Percentiles rank a stretch among this genome's conserved stretches.
phyloP scores from a whole-genome alignment of 73 alveolate species.

The Loxodes magnus region DNA sequence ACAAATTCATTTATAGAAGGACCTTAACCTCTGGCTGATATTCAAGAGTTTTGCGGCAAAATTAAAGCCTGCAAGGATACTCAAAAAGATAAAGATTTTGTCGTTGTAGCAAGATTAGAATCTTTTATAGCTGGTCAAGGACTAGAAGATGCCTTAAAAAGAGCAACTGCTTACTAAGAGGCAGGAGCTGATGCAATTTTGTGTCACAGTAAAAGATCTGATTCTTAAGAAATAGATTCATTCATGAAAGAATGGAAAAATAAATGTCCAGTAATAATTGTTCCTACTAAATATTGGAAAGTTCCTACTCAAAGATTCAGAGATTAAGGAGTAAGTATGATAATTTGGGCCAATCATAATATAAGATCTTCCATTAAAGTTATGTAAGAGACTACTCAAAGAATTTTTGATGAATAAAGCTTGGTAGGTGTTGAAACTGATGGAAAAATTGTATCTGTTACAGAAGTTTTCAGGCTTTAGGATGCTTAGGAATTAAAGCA shows the following conservation, averaged over 20 bases:
- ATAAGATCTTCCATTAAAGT: constrained; percentile 61
- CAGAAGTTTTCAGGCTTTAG: constrained; percentile 50
- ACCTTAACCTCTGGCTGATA: constrained; percentile 57
- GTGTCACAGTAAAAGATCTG: constrained; percentile 54
- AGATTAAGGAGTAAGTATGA: constrained; percentile 61
- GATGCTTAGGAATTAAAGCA: constrained; percentile 32
- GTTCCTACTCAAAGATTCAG: constrained; percentile 57
- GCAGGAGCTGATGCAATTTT: constrained; percentile 91
- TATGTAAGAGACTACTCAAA: constrained; percentile 48
- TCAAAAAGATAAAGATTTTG: constrained; percentile 51
- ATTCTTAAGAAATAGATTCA: constrained; percentile 60
- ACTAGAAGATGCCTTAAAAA: constrained; percentile 64
- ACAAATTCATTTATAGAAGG: constrained; percentile 69
- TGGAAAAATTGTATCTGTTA: constrained; percentile 25
- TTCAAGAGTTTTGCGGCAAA: constrained; percentile 59
- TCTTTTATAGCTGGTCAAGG: constrained; percentile 79
- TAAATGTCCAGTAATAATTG: constrained; percentile 63
- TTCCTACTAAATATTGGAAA: constrained; percentile 75
- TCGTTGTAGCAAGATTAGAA: constrained; percentile 74
- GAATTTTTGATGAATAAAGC: constrained; percentile 20
- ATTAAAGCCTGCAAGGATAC: constrained; percentile 63
- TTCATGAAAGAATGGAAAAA: constrained; percentile 60
- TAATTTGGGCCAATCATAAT: constrained; percentile 80
- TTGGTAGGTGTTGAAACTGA: constrained; percentile 19
- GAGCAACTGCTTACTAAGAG: constrained; percentile 69